phyloP scores from a whole-genome alignment of 176 grass and related monocot genomes.

The Puya raimondii region DNA sequence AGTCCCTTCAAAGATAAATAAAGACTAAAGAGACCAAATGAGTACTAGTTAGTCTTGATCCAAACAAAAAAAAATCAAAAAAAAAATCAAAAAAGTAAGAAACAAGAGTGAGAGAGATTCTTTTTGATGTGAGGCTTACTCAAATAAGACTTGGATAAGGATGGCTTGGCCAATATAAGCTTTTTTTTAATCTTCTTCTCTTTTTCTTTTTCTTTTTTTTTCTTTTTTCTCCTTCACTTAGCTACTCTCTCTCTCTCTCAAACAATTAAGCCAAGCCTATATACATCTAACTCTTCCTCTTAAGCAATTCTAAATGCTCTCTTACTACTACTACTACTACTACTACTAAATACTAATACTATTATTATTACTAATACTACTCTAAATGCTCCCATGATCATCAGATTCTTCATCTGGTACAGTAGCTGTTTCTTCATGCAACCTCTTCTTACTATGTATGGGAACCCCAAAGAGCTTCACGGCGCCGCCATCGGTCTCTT shows the following conservation, averaged over 20 bases:
- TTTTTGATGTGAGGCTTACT: too few species aligned
- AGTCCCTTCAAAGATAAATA: too few species aligned
- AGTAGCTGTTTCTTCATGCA: not conserved
- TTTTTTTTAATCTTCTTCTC: too few species aligned
- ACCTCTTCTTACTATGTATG: slow-evolving; percentile 56
- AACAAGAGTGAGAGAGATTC: not conserved
- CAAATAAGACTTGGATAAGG: too few species aligned
- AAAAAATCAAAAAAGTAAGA: not conserved
- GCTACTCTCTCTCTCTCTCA: not conserved
- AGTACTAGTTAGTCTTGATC: not conserved
- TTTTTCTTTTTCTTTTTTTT: not conserved
- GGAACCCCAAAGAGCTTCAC: slow-evolving; percentile 94
- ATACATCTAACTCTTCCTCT: not conserved
- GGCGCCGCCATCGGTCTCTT: slow-evolving; percentile 6
- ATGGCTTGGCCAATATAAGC: too few species aligned
- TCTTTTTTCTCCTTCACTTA: not conserved
- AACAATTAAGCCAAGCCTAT: not conserved
- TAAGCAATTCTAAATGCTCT: too few species aligned
- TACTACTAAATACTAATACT: too few species aligned
- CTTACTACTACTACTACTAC: too few species aligned
- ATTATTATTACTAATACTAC: not conserved
- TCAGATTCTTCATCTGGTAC: not conserved
- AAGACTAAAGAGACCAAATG: too few species aligned
- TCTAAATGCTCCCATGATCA: not conserved
- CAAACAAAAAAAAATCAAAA: not conserved